phyloP scores from a whole-genome alignment of 805 yeast genomes.

The Ogataea angusta region DNA sequence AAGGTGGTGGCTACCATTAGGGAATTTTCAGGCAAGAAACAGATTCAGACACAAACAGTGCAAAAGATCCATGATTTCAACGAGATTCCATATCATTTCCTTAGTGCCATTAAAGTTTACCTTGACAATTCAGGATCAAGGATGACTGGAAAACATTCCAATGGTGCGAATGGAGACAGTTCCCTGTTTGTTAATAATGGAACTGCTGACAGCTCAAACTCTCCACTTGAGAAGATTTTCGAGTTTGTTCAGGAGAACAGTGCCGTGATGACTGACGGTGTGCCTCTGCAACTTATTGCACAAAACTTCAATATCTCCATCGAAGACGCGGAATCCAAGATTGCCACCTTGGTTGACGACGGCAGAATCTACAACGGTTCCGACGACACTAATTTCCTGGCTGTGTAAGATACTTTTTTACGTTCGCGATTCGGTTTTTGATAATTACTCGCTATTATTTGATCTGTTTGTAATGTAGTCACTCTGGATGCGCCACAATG shows the following conservation, averaged over 20 bases:
- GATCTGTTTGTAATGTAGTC: neutral
- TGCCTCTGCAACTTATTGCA: slow-evolving; percentile 60
- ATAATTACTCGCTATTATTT: slow-evolving; percentile 1
- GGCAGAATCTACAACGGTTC: slow-evolving; percentile 69
- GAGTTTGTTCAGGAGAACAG: slow-evolving; percentile 49
- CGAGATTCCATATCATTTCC: slow-evolving; percentile 63
- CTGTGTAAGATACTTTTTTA: slow-evolving; percentile 38
- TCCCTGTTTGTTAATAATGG: slow-evolving; percentile 45
- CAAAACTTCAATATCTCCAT: slow-evolving; percentile 51
- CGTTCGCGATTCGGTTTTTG: slow-evolving; percentile 7
- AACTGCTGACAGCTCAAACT: slow-evolving; percentile 25
- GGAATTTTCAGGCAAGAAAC: slow-evolving; percentile 62
- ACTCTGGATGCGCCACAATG: slow-evolving; percentile 5
- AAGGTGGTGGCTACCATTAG: slow-evolving; percentile 53
- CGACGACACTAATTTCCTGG: slow-evolving; percentile 61
- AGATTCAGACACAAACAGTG: slow-evolving; percentile 60
- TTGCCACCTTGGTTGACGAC: slow-evolving; percentile 57
- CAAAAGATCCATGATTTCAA: slow-evolving; percentile 59
- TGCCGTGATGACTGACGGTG: slow-evolving; percentile 68
- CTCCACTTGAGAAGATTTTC: slow-evolving; percentile 43
- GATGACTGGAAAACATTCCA: slow-evolving; percentile 35
- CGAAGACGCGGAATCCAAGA: slow-evolving; percentile 46
- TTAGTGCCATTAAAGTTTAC: slow-evolving; percentile 59
- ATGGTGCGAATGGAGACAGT: slow-evolving; percentile 23
- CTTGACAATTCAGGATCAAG: slow-evolving; percentile 29